Evolutionary conservation across 2,329 filamentous ascomycete species (phyloP).

Genomic region (Niveomyces coronatus): DNA sequence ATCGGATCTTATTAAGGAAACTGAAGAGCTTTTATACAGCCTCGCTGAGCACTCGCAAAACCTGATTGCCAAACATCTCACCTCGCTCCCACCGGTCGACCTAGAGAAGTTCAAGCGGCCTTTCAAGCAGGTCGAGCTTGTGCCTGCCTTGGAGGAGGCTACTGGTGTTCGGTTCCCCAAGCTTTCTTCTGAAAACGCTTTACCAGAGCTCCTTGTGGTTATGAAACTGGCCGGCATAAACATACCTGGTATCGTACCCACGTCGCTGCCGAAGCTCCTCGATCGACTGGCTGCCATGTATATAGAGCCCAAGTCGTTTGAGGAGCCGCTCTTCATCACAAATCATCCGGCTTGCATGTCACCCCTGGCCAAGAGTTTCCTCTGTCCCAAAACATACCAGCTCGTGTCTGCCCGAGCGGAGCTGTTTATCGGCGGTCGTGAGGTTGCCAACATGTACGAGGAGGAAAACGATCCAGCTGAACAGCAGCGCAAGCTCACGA

Average conservation of each 20-base stretch:
- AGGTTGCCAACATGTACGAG: constrained; percentile 95
- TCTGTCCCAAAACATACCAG: constrained; percentile 58
- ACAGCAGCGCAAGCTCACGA: constrained; percentile 73
- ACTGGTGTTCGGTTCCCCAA: constrained; percentile 58
- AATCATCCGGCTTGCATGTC: constrained; percentile 87
- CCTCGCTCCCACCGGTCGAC: constrained; percentile 37
- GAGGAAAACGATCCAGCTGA: constrained; percentile 90
- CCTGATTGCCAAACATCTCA: constrained; percentile 34
- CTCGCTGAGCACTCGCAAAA: constrained; percentile 43
- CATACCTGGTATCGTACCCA: constrained; percentile 52
- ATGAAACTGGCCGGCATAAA: constrained; percentile 49
- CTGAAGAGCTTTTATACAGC: constrained; percentile 57
- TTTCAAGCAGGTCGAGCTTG: constrained; percentile 67
- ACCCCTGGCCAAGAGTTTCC: constrained; percentile 79
- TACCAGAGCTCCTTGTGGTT: constrained; percentile 42
- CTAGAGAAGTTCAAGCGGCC: constrained; percentile 38
- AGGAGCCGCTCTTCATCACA: constrained; percentile 69
- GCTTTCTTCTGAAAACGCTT: constrained; percentile 44
- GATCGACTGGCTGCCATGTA: constrained; percentile 68
- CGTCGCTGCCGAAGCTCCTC: constrained; percentile 58
- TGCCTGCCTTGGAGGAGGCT: constrained; percentile 63
- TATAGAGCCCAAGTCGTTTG: constrained; percentile 64
- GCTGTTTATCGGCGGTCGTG: constrained; percentile 68
- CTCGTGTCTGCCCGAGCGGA: constrained; percentile 72
- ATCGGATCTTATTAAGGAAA: constrained; percentile 62